Evolutionary conservation across 345 rosid species (phyloP), one percentile per base, ranked within the genome.

Genomic region (Orychophragmus violaceus): DNA sequence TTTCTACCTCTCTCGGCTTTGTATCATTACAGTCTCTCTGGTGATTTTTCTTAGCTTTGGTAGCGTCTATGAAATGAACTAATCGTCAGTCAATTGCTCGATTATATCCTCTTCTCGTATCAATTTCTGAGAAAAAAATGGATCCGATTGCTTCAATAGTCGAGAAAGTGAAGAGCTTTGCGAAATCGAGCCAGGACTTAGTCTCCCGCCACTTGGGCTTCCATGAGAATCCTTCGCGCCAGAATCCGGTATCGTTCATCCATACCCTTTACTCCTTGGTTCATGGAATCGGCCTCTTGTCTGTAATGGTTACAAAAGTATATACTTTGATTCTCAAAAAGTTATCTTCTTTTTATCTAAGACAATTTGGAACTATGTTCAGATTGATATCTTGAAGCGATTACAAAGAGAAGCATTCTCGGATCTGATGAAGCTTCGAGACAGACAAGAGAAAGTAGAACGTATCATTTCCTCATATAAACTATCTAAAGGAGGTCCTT

Each of bases 331-430:
- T 19, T 46, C 33, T 14, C 32, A 22, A 55, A 67, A 48, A 9
- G 61, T 41, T 28, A 12, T 41, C 25, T 30, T 64, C 14, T 27
- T 35, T 29, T 16, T 6, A 6, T 18, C 27, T 27, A 59, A 18
- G 32, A n/a, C 37, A 17, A 19, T 13, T 19, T 41, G 24, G 57
- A 25, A 13, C 29, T 52, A 11, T 62, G 66, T 75, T 61, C 87
- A 90, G 98, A 88, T 90, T 83, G 96, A 90, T 70, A 93, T 88
- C 64, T 75, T 93, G 85, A 93, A 93, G 87, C 82, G 96, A 41
- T 81, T 93, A 79, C 97, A 93, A 50, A 78, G 85, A 59, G 97
- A 93, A 83, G 77, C 87, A 25, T 90, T 93, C 74, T 85, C 97
- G 0, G 96, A 90, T 68, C 65, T 82, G 48, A 88, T 90, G 97